Conservation (phyloP, 2,329 filamentous ascomycete genomes). For the Myriangium duriaei region DNA sequence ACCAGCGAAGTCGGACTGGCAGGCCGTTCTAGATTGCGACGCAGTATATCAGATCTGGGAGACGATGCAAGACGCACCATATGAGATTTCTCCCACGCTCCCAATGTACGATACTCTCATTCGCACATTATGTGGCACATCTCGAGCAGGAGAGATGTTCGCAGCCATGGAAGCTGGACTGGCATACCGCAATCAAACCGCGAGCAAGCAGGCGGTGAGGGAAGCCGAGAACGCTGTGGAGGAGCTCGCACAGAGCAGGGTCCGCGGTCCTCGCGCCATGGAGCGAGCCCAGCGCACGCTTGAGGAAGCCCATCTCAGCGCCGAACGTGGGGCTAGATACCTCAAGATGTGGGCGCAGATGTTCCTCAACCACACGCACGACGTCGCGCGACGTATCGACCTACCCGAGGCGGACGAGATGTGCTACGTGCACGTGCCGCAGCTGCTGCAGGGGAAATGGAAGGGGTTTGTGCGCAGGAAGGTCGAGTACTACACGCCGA, state of each 20-base stretch:
- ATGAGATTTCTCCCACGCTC: constrained; percentile 45
- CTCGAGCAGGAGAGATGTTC: constrained; percentile 13
- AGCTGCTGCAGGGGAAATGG: constrained; percentile 17
- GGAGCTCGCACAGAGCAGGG: neutral
- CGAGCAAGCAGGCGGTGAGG: neutral
- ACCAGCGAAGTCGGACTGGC: constrained; percentile 20
- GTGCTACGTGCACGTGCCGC: constrained; percentile 14
- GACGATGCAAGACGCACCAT: constrained; percentile 46
- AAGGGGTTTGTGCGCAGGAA: constrained; percentile 13
- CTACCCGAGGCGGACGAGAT: neutral
- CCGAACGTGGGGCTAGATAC: constrained; percentile 2
- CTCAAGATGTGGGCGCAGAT: constrained; percentile 20
- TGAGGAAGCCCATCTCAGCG: constrained; percentile 1
- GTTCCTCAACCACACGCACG: constrained; percentile 12
- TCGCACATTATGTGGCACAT: constrained; percentile 15
- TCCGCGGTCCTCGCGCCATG: neutral
- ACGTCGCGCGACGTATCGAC: constrained; percentile 1
- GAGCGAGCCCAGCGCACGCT: constrained; percentile 7
- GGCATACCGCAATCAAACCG: constrained; percentile 9
- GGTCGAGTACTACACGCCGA: constrained; percentile 19
- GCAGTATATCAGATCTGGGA: constrained; percentile 45
- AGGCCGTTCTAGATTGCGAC: constrained; percentile 25
- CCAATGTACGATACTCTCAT: constrained; percentile 38
- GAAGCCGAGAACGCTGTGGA: neutral
- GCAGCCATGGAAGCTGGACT: constrained; percentile 17